phyloP scores from a whole-genome alignment of 108 stramenopile genomes.

The Cyclotella baltica region DNA sequence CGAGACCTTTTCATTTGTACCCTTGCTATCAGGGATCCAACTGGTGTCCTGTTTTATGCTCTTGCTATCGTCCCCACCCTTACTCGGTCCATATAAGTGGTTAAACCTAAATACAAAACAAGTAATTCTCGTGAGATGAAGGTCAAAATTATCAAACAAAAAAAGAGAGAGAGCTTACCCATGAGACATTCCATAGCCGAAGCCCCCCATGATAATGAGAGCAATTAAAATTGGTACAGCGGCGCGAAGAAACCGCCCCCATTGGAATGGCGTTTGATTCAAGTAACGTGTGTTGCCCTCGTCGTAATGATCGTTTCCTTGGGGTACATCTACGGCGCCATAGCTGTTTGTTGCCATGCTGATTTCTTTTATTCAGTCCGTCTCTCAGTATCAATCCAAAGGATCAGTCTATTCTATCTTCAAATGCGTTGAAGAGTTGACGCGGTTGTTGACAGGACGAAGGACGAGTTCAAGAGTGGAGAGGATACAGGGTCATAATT shows the following conservation, averaged over 20 bases:
- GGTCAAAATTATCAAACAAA: background rate
- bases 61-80: constrained; percentile 12
- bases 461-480: too few relatives aligned
- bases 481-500: too few relatives aligned
- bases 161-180: constrained; percentile 23
- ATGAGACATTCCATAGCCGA: constrained; percentile 55
- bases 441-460: too few relatives aligned
- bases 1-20: background rate
- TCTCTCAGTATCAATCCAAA: too few relatives aligned
- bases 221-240: constrained; percentile 43
- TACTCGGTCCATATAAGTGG: constrained; percentile 43
- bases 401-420: too few relatives aligned
- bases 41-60: constrained; percentile 22
- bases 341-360: constrained; percentile 26
- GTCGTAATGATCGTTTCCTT: constrained; percentile 32
- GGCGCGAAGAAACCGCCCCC: constrained; percentile 47
- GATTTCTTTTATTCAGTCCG: too few relatives aligned
- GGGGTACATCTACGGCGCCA: constrained; percentile 32
- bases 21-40: constrained; percentile 18
- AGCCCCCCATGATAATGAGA: constrained; percentile 46
- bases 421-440: too few relatives aligned
- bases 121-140: background rate
- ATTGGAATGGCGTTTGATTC: constrained; percentile 69
- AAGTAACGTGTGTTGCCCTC: constrained; percentile 53
- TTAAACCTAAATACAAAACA: constrained; percentile 21